Evolutionary conservation across 108 stramenopile species (phyloP).

Genomic region (Bacterosira constricta): DNA sequence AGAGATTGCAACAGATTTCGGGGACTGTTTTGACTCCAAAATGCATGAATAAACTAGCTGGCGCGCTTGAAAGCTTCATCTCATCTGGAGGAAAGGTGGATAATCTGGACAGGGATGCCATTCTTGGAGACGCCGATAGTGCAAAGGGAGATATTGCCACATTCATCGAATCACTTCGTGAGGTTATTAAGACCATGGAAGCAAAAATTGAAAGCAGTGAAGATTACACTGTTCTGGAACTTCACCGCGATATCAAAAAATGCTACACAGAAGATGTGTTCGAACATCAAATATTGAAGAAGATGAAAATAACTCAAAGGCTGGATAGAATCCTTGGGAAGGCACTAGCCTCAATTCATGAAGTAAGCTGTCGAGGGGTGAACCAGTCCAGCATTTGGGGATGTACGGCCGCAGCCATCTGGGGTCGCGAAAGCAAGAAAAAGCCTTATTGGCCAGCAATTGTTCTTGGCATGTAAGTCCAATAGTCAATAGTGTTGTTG

Average conservation of each 20-base stretch:
- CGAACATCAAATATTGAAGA: conserved; percentile 59
- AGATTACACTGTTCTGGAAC: conserved; percentile 70
- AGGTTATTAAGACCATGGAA: conserved; percentile 27
- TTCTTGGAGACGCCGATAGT: conserved; percentile 57
- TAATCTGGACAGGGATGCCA: conserved; percentile 58
- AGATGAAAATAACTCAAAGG: conserved; percentile 59
- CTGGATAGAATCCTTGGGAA: conserved; percentile 80
- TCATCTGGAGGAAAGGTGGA: conserved; percentile 74
- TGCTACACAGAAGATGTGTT: conserved; percentile 76
- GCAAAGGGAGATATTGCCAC: conserved; percentile 40
- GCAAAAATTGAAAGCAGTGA: conserved; percentile 29
- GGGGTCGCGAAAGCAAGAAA: conserved; percentile 89
- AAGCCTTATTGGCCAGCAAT: conserved; percentile 92
- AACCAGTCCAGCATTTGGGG: conserved; percentile 91
- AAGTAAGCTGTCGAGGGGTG: conserved; percentile 78
- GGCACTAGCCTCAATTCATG: conserved; percentile 73
- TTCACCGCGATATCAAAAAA: conserved; percentile 63
- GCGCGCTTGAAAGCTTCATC: conserved; percentile 56
- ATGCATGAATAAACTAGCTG: conserved; percentile 49
- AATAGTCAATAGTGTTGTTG: too few relatives aligned
- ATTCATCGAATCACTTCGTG: conserved; percentile 30
- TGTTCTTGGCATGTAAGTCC: conserved; percentile 76
- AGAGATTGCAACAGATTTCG: conserved; percentile 69
- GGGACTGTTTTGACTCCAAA: conserved; percentile 60
- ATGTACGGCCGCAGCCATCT: conserved; percentile 88